phyloP scores from a whole-genome alignment of 352 stramenopile genomes.

The Phytopythium montanum region DNA sequence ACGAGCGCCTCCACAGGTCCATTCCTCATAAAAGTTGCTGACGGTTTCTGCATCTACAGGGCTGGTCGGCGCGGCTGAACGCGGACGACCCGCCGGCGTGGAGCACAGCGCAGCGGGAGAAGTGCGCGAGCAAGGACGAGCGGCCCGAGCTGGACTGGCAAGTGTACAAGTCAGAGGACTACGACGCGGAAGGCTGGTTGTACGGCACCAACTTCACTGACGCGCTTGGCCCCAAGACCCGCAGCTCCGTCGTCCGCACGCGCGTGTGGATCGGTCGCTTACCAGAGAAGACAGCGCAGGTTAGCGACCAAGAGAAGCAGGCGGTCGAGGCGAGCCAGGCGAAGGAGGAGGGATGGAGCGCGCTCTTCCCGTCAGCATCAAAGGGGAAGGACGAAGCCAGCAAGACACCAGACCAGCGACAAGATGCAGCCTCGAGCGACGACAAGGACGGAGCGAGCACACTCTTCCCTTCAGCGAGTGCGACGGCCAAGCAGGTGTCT shows the following conservation, averaged over 20 bases:
- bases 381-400: slow-evolving; percentile 7
- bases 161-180: slow-evolving; percentile 83
- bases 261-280: slow-evolving; percentile 72
- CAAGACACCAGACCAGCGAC: neutral
- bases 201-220: slow-evolving; percentile 70
- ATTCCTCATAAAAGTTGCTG: slow-evolving; percentile 1
- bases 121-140: slow-evolving; percentile 49
- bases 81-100: slow-evolving; percentile 69
- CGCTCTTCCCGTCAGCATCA: slow-evolving; percentile 28
- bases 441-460: slow-evolving; percentile 2
- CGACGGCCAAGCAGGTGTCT: slow-evolving; percentile 15
- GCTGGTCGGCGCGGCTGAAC: slow-evolving; percentile 67
- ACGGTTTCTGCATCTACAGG: slow-evolving; percentile 25
- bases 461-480: slow-evolving; percentile 9
- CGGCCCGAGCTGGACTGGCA: slow-evolving; percentile 62
- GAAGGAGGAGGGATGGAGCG: slow-evolving; percentile 27
- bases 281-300: slow-evolving; percentile 24
- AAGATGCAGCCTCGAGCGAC: neutral
- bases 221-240: slow-evolving; percentile 57
- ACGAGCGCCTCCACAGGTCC: too few relatives aligned
- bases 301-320: slow-evolving; percentile 5
- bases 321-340: slow-evolving; percentile 8
- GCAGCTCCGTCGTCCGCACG: slow-evolving; percentile 64
- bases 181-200: slow-evolving; percentile 84
- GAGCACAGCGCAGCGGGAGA: slow-evolving; percentile 41